Percentiles rank a stretch among this genome's conserved stretches.
These are phyloP conservation scores for Allomyces macrogynus DNA, from an alignment of 192 early-diverging fungal species.

Conservation along the genomic window DNA sequence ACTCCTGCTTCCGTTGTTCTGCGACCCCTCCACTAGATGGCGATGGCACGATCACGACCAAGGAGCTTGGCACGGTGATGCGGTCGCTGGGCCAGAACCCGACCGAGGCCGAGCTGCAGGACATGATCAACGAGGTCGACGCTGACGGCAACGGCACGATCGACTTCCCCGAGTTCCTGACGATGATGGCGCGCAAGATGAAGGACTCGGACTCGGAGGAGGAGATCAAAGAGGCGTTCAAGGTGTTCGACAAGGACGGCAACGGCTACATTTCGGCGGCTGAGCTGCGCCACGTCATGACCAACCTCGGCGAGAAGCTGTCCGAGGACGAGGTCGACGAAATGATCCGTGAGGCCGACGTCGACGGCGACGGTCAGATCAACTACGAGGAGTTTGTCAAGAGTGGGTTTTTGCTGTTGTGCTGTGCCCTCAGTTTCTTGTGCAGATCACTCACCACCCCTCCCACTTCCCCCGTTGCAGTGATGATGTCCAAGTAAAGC, in stretches of 20 bases:
- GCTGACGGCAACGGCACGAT: constrained; percentile 46
- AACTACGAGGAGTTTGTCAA: constrained; percentile 77
- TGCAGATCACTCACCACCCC: no score
- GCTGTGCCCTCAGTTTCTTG: no score
- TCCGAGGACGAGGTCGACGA: constrained; percentile 32
- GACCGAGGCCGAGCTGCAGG: constrained; percentile 77
- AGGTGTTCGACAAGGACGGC: constrained; percentile 85
- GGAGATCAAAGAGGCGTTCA: constrained; percentile 86
- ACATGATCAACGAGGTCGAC: constrained; percentile 64
- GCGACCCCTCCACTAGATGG: constrained; percentile 20
- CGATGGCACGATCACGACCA: constrained; percentile 75
- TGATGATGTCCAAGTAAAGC: constrained; percentile 3
- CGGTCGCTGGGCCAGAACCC: constrained; percentile 79
- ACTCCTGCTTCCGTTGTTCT: no score
- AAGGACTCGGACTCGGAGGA: constrained; percentile 62
- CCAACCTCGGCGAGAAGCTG: constrained; percentile 68
- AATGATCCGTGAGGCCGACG: constrained; percentile 52
- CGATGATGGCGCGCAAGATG: constrained; percentile 39
- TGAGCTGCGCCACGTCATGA: constrained; percentile 80
- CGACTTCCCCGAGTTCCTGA: constrained; percentile 51
- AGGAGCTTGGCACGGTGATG: constrained; percentile 85
- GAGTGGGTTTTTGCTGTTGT: constrained; percentile 5
- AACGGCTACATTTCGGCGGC: constrained; percentile 71
- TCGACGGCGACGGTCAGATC: constrained; percentile 68
- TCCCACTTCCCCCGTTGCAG: no score